phyloP scores from a whole-genome alignment of 441 rosid genomes.

The Pelargonium myrrhifolium region DNA sequence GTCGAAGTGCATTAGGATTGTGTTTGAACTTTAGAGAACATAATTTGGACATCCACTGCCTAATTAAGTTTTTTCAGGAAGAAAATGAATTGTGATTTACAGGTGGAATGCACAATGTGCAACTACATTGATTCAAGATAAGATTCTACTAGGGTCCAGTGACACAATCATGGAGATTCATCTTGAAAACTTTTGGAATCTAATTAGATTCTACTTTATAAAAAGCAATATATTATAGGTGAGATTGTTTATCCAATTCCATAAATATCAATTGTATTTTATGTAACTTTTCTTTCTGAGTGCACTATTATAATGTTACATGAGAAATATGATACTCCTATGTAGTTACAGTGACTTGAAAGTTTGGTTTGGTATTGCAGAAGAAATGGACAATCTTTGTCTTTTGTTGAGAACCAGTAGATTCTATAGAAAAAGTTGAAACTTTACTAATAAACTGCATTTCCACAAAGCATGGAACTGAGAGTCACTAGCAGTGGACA shows the following conservation, averaged over 20 bases:
- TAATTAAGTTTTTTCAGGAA: background rate
- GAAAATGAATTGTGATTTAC: slow-evolving; percentile 4
- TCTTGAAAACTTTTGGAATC: background rate
- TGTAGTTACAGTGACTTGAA: background rate
- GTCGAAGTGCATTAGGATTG: background rate
- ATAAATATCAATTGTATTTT: background rate
- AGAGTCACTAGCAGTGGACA: background rate
- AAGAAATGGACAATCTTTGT: background rate
- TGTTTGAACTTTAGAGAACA: slow-evolving; percentile 1
- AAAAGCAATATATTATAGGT: background rate
- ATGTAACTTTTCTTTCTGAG: background rate
- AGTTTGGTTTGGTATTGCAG: background rate
- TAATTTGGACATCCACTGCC: background rate
- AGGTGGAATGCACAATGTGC: slow-evolving; percentile 14
- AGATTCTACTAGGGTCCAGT: background rate
- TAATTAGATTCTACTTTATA: slow-evolving; percentile 14
- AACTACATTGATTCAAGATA: background rate
- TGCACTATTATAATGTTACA: background rate
- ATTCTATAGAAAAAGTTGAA: background rate
- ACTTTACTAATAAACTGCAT: background rate
- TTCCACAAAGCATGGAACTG: background rate
- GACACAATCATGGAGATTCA: slow-evolving; percentile 14
- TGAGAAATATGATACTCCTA: background rate
- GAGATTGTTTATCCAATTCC: background rate
- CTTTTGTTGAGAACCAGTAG: background rate